Base-by-base conservation (phyloP, 768 basidiomycete species). In the Trametes cinnabarina region DNA sequence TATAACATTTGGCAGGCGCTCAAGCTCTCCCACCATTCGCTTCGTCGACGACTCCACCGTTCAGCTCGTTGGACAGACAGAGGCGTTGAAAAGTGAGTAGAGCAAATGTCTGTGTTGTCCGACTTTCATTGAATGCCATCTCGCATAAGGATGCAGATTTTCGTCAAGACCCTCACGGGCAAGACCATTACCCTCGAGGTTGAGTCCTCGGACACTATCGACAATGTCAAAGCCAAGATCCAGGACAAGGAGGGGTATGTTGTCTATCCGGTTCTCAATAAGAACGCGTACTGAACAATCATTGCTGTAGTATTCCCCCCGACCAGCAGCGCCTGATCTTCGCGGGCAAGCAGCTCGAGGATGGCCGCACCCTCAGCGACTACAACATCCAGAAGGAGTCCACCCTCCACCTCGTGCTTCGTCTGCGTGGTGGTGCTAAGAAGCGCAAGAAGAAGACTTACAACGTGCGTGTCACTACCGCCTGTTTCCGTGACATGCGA, bases 401-500 rank as follows among this genome's bases (percentile, higher is more conserved):
- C 30, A 98, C 96, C 61, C 90, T 99, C 58, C 96, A 98, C 77
- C 76, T 98, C 65, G 96, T 98, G 64, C 87, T 98, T 68, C 90
- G 97, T 70, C 90, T 99, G 51, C 92, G 95, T 78, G 97, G 97
- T 83, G 97, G 97, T 84, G 94, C 87, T 66, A 98, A 98, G 88
- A 98, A 98, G 87, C 88, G 96, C 76, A 98, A 98, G 88, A 99
- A 98, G 85, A 98, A 98, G 85, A 94, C 93, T 54, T 98, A 98
- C 89, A 94, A 87, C 80, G 91, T 93, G 47, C 48, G 88, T 79
- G n/a, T n/a, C n/a, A n/a, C 3, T 23, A 7, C 41, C 19, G 19
- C 12, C 5, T 14, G 20, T 22, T n/a, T 2, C 20, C 12, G 3
- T n/a, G 3, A 22, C n/a, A 23, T 8, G 41, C 22, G 39, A 26